These are phyloP conservation scores for Aspergillus indologenus DNA, from an alignment of 495 filamentous ascomycete genomes.

Conservation along the genomic window DNA sequence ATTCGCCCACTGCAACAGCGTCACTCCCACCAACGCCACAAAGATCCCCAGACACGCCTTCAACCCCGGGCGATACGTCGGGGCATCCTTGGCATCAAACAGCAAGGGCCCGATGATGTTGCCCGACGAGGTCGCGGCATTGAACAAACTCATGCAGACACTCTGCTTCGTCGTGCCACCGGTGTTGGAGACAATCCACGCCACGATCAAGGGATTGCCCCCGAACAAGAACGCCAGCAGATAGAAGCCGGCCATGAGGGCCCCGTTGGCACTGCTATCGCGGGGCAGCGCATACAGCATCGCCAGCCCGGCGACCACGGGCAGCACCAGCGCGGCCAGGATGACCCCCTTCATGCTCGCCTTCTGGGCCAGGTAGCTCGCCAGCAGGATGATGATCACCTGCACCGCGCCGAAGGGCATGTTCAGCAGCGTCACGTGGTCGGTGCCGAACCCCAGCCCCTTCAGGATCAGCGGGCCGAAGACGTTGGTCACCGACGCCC, in stretches of 20 bases:
- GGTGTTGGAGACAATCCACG: slow-evolving; percentile 51
- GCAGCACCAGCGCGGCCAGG: slow-evolving; percentile 46
- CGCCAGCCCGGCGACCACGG: slow-evolving; percentile 55
- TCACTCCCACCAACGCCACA: slow-evolving; percentile 44
- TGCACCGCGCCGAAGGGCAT: slow-evolving; percentile 52
- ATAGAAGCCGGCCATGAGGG: slow-evolving; percentile 58
- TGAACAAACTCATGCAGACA: slow-evolving; percentile 49
- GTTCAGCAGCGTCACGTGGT: slow-evolving; percentile 48
- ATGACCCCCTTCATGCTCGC: slow-evolving; percentile 50
- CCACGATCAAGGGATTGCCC: slow-evolving; percentile 48
- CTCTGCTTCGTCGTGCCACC: slow-evolving; percentile 53
- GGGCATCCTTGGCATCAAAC: slow-evolving; percentile 41
- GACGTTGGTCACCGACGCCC: slow-evolving; percentile 56
- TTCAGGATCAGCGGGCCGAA: slow-evolving; percentile 61
- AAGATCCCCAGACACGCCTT: slow-evolving; percentile 56
- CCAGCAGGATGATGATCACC: slow-evolving; percentile 39
- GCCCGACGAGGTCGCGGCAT: slow-evolving; percentile 40
- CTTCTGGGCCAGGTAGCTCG: slow-evolving; percentile 46
- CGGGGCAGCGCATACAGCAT: slow-evolving; percentile 54
- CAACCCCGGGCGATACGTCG: slow-evolving; percentile 54
- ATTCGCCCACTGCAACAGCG: slow-evolving; percentile 50
- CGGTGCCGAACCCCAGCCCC: slow-evolving; percentile 58
- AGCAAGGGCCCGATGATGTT: slow-evolving; percentile 50
- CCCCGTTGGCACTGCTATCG: slow-evolving; percentile 32
- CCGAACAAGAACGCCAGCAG: slow-evolving; percentile 58